These are phyloP conservation scores for Fusarium verrucosum DNA, from an alignment of 2,329 filamentous ascomycete species.

Conservation along the genomic window DNA sequence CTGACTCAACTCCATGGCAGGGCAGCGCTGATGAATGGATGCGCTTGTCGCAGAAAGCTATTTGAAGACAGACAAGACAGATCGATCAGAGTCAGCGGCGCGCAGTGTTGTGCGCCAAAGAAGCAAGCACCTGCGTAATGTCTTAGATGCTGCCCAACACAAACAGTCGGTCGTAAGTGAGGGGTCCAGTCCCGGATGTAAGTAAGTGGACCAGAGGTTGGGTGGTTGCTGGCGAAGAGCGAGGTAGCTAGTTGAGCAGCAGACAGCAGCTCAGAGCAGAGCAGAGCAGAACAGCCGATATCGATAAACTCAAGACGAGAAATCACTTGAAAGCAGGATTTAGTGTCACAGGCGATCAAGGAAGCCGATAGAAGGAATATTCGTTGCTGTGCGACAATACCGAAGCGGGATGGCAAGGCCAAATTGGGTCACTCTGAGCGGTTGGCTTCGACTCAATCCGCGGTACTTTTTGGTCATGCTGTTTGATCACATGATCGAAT, in stretches of 20 bases:
- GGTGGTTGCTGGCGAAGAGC: conserved; percentile 10
- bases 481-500: conserved; percentile 43
- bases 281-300: conserved; percentile 17
- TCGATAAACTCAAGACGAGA: conserved; percentile 13
- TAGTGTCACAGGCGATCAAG: conserved; percentile 19
- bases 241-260: too few relatives aligned
- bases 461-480: conserved; percentile 14
- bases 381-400: conserved; percentile 37
- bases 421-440: conserved; percentile 32
- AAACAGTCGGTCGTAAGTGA: conserved; percentile 24
- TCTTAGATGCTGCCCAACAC: conserved; percentile 27
- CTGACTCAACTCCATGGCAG: conserved; percentile 63
- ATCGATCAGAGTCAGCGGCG: conserved; percentile 21
- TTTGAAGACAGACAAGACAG: conserved; percentile 2
- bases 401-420: conserved; percentile 29
- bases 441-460: conserved; percentile 16
- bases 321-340: conserved; percentile 1
- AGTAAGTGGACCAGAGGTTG: conserved; percentile 29
- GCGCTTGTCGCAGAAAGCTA: conserved; percentile 9
- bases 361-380: not conserved
- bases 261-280: too few relatives aligned
- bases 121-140: conserved; percentile 35
- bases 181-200: conserved; percentile 31
- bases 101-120: conserved; percentile 30
- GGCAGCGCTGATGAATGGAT: conserved; percentile 2